Base-by-base conservation (phyloP, 2,329 filamentous ascomycete species). In the Xenoacremonium recifei region DNA sequence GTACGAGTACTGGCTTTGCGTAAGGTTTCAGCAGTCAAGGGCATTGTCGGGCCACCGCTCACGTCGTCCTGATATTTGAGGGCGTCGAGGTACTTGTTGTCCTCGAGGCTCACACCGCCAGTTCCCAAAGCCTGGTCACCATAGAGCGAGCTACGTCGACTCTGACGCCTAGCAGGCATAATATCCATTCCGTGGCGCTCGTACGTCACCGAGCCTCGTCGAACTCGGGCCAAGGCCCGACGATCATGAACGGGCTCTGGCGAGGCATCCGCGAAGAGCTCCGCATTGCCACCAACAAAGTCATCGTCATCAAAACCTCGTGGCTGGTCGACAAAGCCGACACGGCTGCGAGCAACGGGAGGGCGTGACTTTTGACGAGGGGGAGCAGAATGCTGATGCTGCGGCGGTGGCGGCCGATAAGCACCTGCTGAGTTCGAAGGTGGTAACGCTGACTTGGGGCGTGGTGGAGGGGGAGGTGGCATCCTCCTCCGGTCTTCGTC, bases 21-120 rank as follows among this genome's bases (percentile, higher is more conserved):
- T 19, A 85, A 66, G 11, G 69, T 65, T 42, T 82, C 80, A 2
- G 73, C 74, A 4, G 81, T 84, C 42, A 84, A 60, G 2, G 72
- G 71, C 40, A 75, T 54, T 27, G 62, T 55, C 3, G 69, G 58
- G 6, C 67, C 71, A 23, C 73, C 75, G 31, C 58, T 68, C 5
- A 77, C 66, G 4, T 75, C 69, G 15, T 80, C 71, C 54, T 82
- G 79, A 56, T 84, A 82, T 20, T 53, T 52, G 33, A 64, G 35
- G 16, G 65, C 65, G 29, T 61, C 57, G 37, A 58, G 36, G 37
- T 72, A 70, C 44, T 64, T 71, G 38, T 72, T 65, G 17, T 63
- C 57, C 4, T 64, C 62, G 10, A 64, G 53, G 38, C 64, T 65
- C 21, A 56, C 60, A 17, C 62, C 64, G 11, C 59, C 60, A n/a